These are phyloP conservation scores for Rhizopogon vesiculosus DNA, from an alignment of 768 basidiomycete genomes.

Conservation along the genomic window DNA sequence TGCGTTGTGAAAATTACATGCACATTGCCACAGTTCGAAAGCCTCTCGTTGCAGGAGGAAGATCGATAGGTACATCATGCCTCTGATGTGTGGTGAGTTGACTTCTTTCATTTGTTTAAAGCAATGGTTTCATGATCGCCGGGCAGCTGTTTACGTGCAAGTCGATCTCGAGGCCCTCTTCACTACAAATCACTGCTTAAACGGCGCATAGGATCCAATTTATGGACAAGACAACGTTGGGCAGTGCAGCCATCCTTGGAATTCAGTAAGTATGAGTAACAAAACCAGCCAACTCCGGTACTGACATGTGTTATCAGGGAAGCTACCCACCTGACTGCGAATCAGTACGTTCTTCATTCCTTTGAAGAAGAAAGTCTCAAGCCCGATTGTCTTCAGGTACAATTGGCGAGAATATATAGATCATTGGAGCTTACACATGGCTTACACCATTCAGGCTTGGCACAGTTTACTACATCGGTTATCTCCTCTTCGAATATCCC, in stretches of 20 bases:
- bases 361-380: background rate
- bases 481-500: too few species aligned
- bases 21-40: background rate
- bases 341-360: constrained; percentile 39
- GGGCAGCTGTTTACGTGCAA: constrained; percentile 47
- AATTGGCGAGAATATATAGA: background rate
- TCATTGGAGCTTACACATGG: background rate
- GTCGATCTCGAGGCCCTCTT: constrained; percentile 1
- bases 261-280: constrained; percentile 28
- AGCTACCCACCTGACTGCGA: constrained; percentile 52
- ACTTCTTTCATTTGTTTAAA: constrained; percentile 6
- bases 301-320: constrained; percentile 30
- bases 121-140: constrained; percentile 10
- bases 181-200: background rate
- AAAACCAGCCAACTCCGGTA: background rate
- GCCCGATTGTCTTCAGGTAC: too few species aligned
- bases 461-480: too few species aligned
- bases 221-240: too few species aligned
- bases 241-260: too few species aligned
- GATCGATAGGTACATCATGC: constrained; percentile 58
- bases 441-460: constrained; percentile 45
- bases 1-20: constrained; percentile 14
- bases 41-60: constrained; percentile 32
- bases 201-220: constrained; percentile 33
- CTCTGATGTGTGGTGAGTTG: constrained; percentile 57